phyloP scores from a whole-genome alignment of 441 rosid genomes.

The Populus hybrid region DNA sequence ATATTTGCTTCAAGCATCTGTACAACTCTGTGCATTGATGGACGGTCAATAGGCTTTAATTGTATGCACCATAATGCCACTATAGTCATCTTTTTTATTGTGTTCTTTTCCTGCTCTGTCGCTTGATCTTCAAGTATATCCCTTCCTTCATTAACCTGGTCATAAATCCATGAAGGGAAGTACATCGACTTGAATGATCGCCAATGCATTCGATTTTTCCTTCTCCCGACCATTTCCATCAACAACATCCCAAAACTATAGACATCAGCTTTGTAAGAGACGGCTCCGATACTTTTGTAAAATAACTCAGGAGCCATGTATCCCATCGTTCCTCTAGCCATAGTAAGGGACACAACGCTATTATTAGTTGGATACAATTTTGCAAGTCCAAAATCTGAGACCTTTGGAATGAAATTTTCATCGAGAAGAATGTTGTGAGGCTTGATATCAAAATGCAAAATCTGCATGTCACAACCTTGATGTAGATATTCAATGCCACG shows the following conservation, averaged over 20 bases:
- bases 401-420: background rate
- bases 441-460: constrained; percentile 13
- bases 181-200: background rate
- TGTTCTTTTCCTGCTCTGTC: too few species aligned
- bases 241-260: constrained; percentile 15
- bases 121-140: background rate
- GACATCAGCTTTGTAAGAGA: constrained; percentile 2
- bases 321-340: constrained; percentile 7
- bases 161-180: background rate
- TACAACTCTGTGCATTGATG: too few species aligned
- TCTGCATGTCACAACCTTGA: background rate
- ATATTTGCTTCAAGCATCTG: constrained; percentile 2
- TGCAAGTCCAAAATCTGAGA: background rate
- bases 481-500: constrained; percentile 7
- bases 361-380: too few species aligned
- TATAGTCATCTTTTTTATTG: too few species aligned
- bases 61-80: too few species aligned
- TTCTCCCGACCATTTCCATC: constrained; percentile 1
- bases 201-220: background rate
- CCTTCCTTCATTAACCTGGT: background rate
- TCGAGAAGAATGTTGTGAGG: constrained; percentile 7
- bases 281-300: background rate
- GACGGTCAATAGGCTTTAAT: too few species aligned
- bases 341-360: background rate
- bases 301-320: constrained; percentile 9